Evolutionary conservation across 1,139 yeast species (phyloP).

Genomic region (Scheffersomyces titani): DNA sequence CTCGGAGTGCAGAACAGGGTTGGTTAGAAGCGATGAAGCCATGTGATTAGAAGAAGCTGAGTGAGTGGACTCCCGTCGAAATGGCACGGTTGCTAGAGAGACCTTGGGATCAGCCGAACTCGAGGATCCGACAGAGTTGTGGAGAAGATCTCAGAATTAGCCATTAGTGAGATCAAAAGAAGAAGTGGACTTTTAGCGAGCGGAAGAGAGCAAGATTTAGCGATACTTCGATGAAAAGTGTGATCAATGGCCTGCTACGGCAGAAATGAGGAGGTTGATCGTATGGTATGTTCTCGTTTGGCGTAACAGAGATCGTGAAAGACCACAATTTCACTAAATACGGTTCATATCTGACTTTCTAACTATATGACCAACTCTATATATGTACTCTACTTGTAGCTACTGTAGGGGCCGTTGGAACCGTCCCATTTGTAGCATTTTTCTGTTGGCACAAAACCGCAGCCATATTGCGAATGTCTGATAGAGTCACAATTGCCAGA

Average conservation of each 20-base stretch:
- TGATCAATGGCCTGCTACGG: neutral
- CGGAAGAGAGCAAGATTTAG: neutral
- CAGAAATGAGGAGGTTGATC: too few relatives aligned
- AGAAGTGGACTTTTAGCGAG: neutral
- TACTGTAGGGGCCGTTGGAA: too few relatives aligned
- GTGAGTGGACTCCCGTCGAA: neutral
- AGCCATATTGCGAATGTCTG: neutral
- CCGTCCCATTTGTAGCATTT: neutral
- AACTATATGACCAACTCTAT: too few relatives aligned
- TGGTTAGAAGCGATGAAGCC: neutral
- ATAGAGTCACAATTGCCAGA: neutral
- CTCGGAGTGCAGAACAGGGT: neutral
- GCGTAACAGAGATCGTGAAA: too few relatives aligned
- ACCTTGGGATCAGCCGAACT: neutral
- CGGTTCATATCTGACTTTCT: too few relatives aligned
- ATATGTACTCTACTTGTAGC: too few relatives aligned
- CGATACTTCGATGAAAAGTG: neutral
- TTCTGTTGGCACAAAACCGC: neutral
- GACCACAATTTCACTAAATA: too few relatives aligned
- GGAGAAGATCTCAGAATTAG: neutral
- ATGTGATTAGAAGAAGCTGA: neutral
- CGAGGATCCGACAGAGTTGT: neutral
- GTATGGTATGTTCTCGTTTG: too few relatives aligned
- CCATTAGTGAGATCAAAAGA: neutral
- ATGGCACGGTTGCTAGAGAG: neutral